These are phyloP conservation scores for Dicorynia guianensis DNA, from an alignment of 306 rosid species.

Conservation along the genomic window DNA sequence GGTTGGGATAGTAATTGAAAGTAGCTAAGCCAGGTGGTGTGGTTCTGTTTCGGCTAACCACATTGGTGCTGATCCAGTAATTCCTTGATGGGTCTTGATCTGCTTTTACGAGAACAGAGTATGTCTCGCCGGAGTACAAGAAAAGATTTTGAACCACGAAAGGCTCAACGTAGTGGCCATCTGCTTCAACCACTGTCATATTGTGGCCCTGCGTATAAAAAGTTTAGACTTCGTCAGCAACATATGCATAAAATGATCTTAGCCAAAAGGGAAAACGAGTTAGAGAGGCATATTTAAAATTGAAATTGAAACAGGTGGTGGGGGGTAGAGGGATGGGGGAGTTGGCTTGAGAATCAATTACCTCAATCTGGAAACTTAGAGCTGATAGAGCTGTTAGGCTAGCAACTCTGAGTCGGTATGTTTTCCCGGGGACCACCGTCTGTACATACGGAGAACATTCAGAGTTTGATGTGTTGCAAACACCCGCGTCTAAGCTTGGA, in stretches of 20 bases:
- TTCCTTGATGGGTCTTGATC: slow-evolving; percentile 80
- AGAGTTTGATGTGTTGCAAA: slow-evolving; percentile 61
- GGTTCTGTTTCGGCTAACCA: slow-evolving; percentile 64
- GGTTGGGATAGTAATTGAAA: slow-evolving; percentile 87
- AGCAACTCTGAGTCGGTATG: slow-evolving; percentile 69
- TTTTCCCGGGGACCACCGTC: slow-evolving; percentile 69
- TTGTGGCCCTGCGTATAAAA: slow-evolving; percentile 72
- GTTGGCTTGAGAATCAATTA: slow-evolving; percentile 17
- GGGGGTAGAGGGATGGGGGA: background rate
- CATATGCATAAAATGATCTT: background rate
- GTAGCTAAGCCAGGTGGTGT: slow-evolving; percentile 72
- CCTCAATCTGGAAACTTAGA: slow-evolving; percentile 88
- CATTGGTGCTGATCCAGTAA: slow-evolving; percentile 75
- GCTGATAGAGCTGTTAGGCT: slow-evolving; percentile 84
- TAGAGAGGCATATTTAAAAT: too few species aligned
- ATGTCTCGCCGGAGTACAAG: slow-evolving; percentile 91
- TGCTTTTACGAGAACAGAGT: slow-evolving; percentile 77
- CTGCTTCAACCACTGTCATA: slow-evolving; percentile 94
- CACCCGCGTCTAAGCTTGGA: slow-evolving; percentile 41
- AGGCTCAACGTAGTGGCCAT: slow-evolving; percentile 90
- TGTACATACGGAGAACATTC: slow-evolving; percentile 69
- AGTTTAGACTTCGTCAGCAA: background rate
- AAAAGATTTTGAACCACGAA: slow-evolving; percentile 71
- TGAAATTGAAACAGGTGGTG: background rate
- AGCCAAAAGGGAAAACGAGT: background rate